These are phyloP conservation scores for Fusarium continuum DNA, from an alignment of 2,329 filamentous ascomycete genomes.

Conservation along the genomic window DNA sequence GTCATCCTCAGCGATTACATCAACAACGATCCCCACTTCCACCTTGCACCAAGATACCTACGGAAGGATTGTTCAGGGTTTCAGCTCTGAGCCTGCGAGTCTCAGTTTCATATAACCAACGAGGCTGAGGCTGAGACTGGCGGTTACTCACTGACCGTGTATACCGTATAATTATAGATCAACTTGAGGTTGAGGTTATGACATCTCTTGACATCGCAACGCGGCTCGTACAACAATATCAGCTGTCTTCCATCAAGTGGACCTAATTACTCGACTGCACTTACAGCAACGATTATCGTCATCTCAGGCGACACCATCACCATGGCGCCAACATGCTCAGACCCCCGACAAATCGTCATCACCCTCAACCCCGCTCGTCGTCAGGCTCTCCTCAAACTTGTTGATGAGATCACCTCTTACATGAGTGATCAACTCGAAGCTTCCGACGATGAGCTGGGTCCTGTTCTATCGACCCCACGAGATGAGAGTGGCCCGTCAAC, in stretches of 20 bases:
- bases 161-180: slow-evolving; percentile 8
- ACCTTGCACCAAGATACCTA: slow-evolving; percentile 2
- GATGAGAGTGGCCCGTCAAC: slow-evolving; percentile 20
- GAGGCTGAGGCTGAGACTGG: slow-evolving; percentile 2
- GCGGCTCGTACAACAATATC: slow-evolving; percentile 7
- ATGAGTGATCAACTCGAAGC: slow-evolving; percentile 63
- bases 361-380: slow-evolving; percentile 63
- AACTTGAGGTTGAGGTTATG: slow-evolving; percentile 4
- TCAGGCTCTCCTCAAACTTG: slow-evolving; percentile 60
- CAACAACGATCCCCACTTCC: slow-evolving; percentile 11
- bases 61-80: neutral
- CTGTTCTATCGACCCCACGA: slow-evolving; percentile 38
- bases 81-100: slow-evolving; percentile 4
- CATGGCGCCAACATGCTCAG: slow-evolving; percentile 65
- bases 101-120: slow-evolving; percentile 8
- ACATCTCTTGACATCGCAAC: slow-evolving; percentile 2
- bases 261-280: neutral
- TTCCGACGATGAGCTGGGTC: slow-evolving; percentile 44
- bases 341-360: slow-evolving; percentile 65
- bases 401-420: slow-evolving; percentile 61
- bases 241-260: neutral
- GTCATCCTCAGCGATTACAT: slow-evolving; percentile 5
- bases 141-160: slow-evolving; percentile 5
- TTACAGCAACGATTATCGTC: neutral
- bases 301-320: slow-evolving; percentile 1